Percentiles rank a stretch among this genome's conserved stretches.
These are phyloP conservation scores for Aureobasidium sp. DNA, from an alignment of 2,329 filamentous ascomycete genomes.

Conservation along the genomic window DNA sequence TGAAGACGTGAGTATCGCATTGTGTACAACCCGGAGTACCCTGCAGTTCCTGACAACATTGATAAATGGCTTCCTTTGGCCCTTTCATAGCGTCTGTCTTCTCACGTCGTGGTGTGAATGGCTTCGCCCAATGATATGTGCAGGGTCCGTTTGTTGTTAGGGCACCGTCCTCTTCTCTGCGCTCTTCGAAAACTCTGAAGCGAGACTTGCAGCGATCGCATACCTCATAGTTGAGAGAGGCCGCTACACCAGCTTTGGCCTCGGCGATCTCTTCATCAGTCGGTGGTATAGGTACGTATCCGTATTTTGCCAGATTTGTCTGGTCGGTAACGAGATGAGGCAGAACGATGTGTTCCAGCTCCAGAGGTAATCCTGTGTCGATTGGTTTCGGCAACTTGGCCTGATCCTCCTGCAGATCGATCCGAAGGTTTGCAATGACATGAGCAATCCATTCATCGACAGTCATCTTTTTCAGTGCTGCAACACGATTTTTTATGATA, in stretches of 20 bases:
- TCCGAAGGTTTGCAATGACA: conserved; percentile 39
- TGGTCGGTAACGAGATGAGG: conserved; percentile 56
- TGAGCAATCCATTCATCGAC: conserved; percentile 56
- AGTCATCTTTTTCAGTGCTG: conserved; percentile 67
- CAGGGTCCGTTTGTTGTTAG: conserved; percentile 72
- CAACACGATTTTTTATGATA: conserved; percentile 72
- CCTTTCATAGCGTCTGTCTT: conserved; percentile 50
- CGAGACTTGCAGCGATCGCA: conserved; percentile 81
- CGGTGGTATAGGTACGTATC: conserved; percentile 67
- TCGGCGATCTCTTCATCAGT: conserved; percentile 56
- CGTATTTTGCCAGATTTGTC: conserved; percentile 53
- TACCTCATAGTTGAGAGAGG: conserved; percentile 69
- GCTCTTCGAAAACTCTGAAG: conserved; percentile 87
- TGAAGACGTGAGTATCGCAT: conserved; percentile 74
- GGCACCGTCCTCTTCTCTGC: conserved; percentile 65
- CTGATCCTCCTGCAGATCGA: conserved; percentile 15
- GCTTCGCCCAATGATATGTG: conserved; percentile 69
- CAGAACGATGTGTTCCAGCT: conserved; percentile 61
- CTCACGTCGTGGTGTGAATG: conserved; percentile 49
- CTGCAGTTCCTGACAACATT: conserved; percentile 69
- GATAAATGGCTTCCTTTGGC: conserved; percentile 54
- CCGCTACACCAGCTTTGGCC: conserved; percentile 56
- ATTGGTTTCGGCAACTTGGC: conserved; percentile 35
- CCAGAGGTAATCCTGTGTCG: conserved; percentile 58
- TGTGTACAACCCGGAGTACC: conserved; percentile 73